Conservation (phyloP, 352 stramenopile genomes). For the Phytopythium delawarense region DNA sequence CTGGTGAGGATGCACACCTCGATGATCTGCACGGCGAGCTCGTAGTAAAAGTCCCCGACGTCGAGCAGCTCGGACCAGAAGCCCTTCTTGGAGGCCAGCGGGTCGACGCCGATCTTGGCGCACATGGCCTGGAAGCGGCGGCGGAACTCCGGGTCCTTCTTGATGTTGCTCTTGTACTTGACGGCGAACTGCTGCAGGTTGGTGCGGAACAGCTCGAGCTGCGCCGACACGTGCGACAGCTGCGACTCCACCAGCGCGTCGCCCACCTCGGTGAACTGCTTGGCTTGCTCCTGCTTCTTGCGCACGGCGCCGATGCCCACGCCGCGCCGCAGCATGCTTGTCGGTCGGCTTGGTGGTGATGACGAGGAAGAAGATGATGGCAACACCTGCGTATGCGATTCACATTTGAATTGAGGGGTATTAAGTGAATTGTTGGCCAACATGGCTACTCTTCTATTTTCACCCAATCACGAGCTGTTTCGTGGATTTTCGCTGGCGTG, state of each 20-base stretch:
- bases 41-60: slow-evolving; percentile 99
- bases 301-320: slow-evolving; percentile 83
- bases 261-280: slow-evolving; percentile 83
- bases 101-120: slow-evolving; percentile 95
- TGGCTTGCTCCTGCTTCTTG: slow-evolving; percentile 86
- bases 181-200: slow-evolving; percentile 91
- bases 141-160: slow-evolving; percentile 93
- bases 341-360: background rate
- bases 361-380: background rate
- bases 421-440: slow-evolving; percentile 12
- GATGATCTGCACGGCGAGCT: slow-evolving; percentile 98
- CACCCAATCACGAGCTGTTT: slow-evolving; percentile 50
- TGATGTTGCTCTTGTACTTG: slow-evolving; percentile 95
- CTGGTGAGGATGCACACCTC: slow-evolving; percentile 96
- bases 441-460: slow-evolving; percentile 18
- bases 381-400: background rate
- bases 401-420: slow-evolving; percentile 7
- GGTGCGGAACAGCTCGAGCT: slow-evolving; percentile 89
- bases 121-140: slow-evolving; percentile 96
- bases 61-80: slow-evolving; percentile 98
- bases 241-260: slow-evolving; percentile 80
- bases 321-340: slow-evolving; percentile 56
- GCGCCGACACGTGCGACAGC: slow-evolving; percentile 69
- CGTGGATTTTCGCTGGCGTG: slow-evolving; percentile 31
- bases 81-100: slow-evolving; percentile 95